Conservation (phyloP, 148 eudicot genomes). For the Nepenthes mirabilis region DNA sequence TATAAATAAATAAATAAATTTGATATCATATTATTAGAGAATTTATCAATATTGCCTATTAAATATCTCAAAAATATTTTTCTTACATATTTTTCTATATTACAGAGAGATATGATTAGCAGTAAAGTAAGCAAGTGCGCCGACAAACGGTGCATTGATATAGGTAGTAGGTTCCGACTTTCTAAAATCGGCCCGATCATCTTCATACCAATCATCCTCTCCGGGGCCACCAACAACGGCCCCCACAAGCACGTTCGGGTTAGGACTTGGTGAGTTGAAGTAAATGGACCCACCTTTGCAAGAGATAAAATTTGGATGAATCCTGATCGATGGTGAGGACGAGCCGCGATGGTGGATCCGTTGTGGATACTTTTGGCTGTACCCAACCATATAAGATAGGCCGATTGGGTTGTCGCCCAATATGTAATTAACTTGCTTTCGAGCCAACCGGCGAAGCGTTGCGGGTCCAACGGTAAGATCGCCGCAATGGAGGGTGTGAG, state of each 20-base stretch:
- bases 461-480: constrained; percentile 27
- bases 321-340: constrained; percentile 54
- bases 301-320: constrained; percentile 44
- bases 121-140: constrained; percentile 69
- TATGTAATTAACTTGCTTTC: constrained; percentile 70
- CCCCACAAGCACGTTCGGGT: constrained; percentile 64
- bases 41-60: too few relatives aligned
- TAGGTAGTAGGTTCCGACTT: constrained; percentile 92
- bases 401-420: constrained; percentile 86
- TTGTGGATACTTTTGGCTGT: constrained; percentile 48
- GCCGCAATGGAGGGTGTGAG: constrained; percentile 40
- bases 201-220: constrained; percentile 53
- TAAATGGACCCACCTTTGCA: constrained; percentile 73
- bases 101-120: constrained; percentile 45
- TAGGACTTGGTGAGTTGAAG: constrained; percentile 54
- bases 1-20: too few relatives aligned
- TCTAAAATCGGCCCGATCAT: constrained; percentile 64
- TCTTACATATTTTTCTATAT: neutral
- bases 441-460: constrained; percentile 50
- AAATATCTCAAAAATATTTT: too few relatives aligned
- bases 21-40: too few relatives aligned
- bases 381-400: constrained; percentile 89
- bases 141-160: constrained; percentile 91
- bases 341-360: constrained; percentile 84
- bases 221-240: constrained; percentile 94